phyloP scores from a whole-genome alignment of 2,329 filamentous ascomycete species.

The Macrophomina pseudophaseolina region DNA sequence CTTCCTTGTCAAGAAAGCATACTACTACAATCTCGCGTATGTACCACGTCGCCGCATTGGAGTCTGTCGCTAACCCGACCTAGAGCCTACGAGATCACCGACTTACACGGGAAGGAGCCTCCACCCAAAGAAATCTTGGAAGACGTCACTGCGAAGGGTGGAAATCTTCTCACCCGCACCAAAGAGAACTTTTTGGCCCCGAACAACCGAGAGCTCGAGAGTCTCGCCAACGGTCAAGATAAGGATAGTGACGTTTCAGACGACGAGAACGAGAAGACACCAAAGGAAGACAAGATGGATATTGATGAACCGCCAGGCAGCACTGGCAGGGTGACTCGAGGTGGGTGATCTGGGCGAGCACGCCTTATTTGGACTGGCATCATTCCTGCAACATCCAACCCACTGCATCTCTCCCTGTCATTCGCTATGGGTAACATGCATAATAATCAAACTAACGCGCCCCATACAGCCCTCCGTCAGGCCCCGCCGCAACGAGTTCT shows the following conservation, averaged over 20 bases:
- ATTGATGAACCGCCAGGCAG: constrained; percentile 54
- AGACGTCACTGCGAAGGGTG: constrained; percentile 78
- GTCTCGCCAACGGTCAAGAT: constrained; percentile 60
- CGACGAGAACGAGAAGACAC: constrained; percentile 51
- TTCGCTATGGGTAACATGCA: neutral
- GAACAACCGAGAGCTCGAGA: constrained; percentile 55
- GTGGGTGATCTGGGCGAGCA: constrained; percentile 31
- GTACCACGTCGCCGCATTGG: constrained; percentile 29
- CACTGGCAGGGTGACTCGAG: constrained; percentile 43
- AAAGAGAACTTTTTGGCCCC: constrained; percentile 71
- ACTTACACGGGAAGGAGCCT: constrained; percentile 77
- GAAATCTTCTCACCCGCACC: constrained; percentile 77
- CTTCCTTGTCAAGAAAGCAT: constrained; percentile 84
- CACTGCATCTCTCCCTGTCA: neutral
- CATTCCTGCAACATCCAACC: neutral
- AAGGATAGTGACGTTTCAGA: constrained; percentile 55
- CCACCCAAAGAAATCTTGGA: constrained; percentile 89
- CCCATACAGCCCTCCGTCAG: constrained; percentile 68
- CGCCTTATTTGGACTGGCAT: neutral
- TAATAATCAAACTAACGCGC: neutral
- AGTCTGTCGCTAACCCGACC: neutral
- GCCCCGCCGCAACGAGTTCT: constrained; percentile 84
- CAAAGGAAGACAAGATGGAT: constrained; percentile 57
- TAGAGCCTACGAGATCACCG: constrained; percentile 80
- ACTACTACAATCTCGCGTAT: constrained; percentile 83